Evolutionary conservation across 306 rosid genomes (phyloP).

Genomic region (Benincasa hispida): DNA sequence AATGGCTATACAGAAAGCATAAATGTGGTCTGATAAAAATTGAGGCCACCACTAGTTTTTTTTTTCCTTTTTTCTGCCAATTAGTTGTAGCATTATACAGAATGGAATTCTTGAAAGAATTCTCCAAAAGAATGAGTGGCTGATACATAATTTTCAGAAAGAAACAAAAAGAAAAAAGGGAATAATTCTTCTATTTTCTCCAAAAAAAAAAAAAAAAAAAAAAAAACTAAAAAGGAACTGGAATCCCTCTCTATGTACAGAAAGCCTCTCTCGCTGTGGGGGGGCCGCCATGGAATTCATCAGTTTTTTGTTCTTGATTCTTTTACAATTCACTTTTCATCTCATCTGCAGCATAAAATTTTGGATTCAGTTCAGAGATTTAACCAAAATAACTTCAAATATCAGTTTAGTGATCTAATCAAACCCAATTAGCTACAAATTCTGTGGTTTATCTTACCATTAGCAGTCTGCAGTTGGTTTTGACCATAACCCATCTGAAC

Average conservation of each 20-base stretch:
- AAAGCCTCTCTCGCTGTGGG: slow-evolving; percentile 15
- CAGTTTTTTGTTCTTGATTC: background rate
- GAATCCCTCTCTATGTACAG: slow-evolving; percentile 32
- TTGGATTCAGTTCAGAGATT: background rate
- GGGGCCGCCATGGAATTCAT: slow-evolving; percentile 22
- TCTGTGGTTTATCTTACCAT: slow-evolving; percentile 18
- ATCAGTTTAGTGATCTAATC: background rate
- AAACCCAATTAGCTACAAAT: background rate
- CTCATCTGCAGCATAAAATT: slow-evolving; percentile 20
- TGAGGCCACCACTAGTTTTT: slow-evolving; percentile 3
- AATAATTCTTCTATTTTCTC: slow-evolving; percentile 13
- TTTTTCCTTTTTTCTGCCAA: background rate
- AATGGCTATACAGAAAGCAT: slow-evolving; percentile 10
- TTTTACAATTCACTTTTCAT: slow-evolving; percentile 37
- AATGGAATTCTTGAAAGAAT: slow-evolving; percentile 25
- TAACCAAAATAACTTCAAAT: background rate
- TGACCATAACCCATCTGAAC: slow-evolving; percentile 45
- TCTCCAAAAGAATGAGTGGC: slow-evolving; percentile 36
- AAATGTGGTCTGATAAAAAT: slow-evolving; percentile 9
- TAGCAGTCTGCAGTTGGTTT: slow-evolving; percentile 24
- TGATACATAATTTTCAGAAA: slow-evolving; percentile 12
- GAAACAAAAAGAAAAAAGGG: slow-evolving; percentile 5
- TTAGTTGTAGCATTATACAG: slow-evolving; percentile 17
- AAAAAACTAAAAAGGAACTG: slow-evolving; percentile 22
- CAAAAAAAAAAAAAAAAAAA: slow-evolving; percentile 20